A percentile compares a stretch with the other conserved stretches of the same genome.
Conservation (phyloP, 2,329 filamentous ascomycete species). For the Monilinia aucupariae region DNA sequence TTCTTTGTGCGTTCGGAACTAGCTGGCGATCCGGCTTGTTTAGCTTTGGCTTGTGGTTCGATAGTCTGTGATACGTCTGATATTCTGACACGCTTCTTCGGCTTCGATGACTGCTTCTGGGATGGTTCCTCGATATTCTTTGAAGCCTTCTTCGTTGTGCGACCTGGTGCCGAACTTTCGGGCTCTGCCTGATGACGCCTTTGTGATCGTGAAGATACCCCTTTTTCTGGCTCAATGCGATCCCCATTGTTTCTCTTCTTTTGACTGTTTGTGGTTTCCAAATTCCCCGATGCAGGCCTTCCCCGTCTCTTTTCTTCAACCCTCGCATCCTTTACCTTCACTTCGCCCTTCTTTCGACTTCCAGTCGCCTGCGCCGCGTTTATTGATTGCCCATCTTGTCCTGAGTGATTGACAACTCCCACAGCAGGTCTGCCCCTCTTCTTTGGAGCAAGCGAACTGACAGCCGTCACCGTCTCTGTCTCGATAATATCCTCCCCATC, state of each 20-base stretch:
- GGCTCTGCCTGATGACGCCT: background rate
- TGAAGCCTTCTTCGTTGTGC: background rate
- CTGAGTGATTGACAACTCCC: background rate
- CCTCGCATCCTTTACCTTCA: background rate
- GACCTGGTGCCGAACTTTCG: background rate
- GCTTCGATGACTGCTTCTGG: background rate
- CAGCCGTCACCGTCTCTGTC: background rate
- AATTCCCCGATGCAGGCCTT: background rate
- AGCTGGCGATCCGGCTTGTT: background rate
- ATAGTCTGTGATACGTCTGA: conserved; percentile 6
- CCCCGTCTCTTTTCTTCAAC: background rate
- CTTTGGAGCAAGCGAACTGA: conserved; percentile 9
- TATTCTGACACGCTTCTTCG: conserved; percentile 13
- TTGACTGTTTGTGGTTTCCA: background rate
- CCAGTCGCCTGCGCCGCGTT: background rate
- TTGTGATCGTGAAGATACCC: conserved; percentile 1
- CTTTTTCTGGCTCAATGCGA: background rate
- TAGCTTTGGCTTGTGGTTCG: background rate
- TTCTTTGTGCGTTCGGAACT: conserved; percentile 4
- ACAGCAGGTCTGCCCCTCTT: conserved; percentile 5
- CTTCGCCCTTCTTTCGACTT: background rate
- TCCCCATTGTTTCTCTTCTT: background rate
- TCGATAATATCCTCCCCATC: background rate
- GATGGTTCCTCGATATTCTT: background rate
- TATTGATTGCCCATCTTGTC: background rate